Base-by-base conservation (phyloP, 2,329 filamentous ascomycete species). In the Sclerotinia glacialis region DNA sequence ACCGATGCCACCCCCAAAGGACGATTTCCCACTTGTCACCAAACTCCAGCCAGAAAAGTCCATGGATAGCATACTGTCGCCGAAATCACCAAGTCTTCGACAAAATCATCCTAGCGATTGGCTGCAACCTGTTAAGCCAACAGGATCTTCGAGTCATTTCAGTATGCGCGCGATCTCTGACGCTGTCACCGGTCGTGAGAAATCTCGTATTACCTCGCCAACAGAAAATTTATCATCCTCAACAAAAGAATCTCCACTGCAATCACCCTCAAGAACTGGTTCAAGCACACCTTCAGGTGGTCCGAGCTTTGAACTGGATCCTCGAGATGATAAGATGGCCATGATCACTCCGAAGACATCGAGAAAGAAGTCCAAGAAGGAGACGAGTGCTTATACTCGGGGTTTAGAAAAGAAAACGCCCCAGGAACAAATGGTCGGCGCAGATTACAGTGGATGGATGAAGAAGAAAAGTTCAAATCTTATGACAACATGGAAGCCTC, bases 381-480 rank as follows among this genome's bases (percentile, higher is more conserved):
- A 92, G 67, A 99, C 95, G 0, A 97, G 93, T 74, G 95, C 95
- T 0, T 99, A 98, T 78, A 91, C 89, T 23, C 89, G 91, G 40
- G 95, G 95, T 0, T 80, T 98, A 50, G 85, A 91, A 72, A 93
- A 93, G 78, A 90, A 94, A 68, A 80, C 86, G 0, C 95, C 95
- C 0, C 83, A 87, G 65, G 92, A 97, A 76, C 93, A 94, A 68
- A 95, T 97, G 78, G 81, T 87, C 69, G 88, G 87, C 69, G 94
- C 92, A 65, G 94, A 99, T 75, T 98, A 97, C 77, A 94, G 89
- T 74, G 95, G 95, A 1, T 99, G 95, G 95, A 99, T 99, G 95
- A 98, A 95, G 83, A 99, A 99, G 84, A 93, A 96, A 79, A 97
- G 92, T 68, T 94, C 92, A 1, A 95, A 94, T 74, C 82, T 98